Percentiles rank a stretch among this genome's conserved stretches.
Evolutionary conservation across 129 eudicot species (phyloP).

Genomic region (Chrysanthemum seticuspe): DNA sequence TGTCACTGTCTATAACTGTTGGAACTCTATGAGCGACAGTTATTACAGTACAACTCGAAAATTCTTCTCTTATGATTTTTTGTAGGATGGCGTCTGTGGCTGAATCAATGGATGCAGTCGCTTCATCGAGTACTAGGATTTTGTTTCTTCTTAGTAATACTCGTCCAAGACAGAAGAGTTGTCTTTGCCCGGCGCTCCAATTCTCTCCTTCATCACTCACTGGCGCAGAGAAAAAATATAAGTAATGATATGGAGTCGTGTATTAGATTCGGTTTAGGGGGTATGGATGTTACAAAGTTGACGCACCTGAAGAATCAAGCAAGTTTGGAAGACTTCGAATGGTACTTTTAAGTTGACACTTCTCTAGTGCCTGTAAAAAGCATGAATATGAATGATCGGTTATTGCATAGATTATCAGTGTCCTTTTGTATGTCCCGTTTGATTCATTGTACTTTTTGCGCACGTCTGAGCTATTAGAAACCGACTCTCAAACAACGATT

Average conservation of each 20-base stretch:
- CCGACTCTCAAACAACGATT: too few relatives aligned
- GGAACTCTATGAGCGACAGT: conserved; percentile 87
- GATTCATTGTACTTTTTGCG: too few relatives aligned
- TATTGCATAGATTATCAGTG: background rate
- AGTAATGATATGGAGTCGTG: background rate
- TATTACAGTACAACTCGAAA: conserved; percentile 57
- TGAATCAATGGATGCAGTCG: conserved; percentile 85
- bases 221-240: background rate
- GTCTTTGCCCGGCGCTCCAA: conserved; percentile 86
- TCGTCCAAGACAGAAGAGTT: conserved; percentile 71
- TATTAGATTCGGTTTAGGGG: background rate
- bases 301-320: conserved; percentile 66
- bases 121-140: conserved; percentile 79
- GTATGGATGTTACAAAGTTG: background rate
- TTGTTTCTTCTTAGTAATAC: conserved; percentile 59
- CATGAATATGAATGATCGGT: background rate
- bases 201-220: conserved; percentile 65
- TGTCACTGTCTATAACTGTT: conserved; percentile 75
- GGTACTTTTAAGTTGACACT: conserved; percentile 69
- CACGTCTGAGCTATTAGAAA: too few relatives aligned
- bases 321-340: conserved; percentile 56
- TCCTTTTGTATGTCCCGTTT: too few relatives aligned
- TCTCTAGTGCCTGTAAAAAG: conserved; percentile 55
- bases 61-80: conserved; percentile 63
- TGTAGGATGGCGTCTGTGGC: conserved; percentile 65